These are phyloP conservation scores for Filosporella fistucella DNA, from an alignment of 495 filamentous ascomycete species.

Conservation along the genomic window DNA sequence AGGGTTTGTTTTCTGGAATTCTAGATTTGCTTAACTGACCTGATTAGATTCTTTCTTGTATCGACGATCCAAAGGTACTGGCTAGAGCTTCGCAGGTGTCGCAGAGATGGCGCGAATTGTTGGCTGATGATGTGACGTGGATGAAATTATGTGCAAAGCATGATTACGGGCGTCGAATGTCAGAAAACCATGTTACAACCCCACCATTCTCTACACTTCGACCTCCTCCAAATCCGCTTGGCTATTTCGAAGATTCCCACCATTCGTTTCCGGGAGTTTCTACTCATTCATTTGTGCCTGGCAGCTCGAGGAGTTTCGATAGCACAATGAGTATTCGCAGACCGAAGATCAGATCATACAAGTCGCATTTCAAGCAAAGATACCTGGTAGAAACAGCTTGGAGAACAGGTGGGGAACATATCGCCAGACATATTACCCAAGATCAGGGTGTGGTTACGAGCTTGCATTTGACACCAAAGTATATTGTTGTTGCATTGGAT, in stretches of 20 bases:
- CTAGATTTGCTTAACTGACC: constrained; percentile 4
- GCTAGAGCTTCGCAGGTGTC: constrained; percentile 92
- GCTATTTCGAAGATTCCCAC: constrained; percentile 8
- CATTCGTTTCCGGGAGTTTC: constrained; percentile 7
- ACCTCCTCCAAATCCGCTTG: constrained; percentile 23
- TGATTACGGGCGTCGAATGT: constrained; percentile 64
- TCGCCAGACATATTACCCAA: constrained; percentile 79
- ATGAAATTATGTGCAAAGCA: constrained; percentile 94
- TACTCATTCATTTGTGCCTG: background rate
- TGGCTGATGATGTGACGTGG: constrained; percentile 97
- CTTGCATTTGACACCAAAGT: constrained; percentile 87
- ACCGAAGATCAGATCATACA: constrained; percentile 63
- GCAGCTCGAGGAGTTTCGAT: constrained; percentile 35
- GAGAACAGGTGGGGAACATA: constrained; percentile 79
- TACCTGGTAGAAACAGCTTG: constrained; percentile 97
- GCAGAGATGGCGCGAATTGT: constrained; percentile 81
- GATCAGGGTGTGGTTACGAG: constrained; percentile 97
- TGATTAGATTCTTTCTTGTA: constrained; percentile 77
- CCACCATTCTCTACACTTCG: constrained; percentile 15
- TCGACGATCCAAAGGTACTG: constrained; percentile 91
- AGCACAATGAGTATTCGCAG: constrained; percentile 21
- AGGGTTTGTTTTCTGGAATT: constrained; percentile 46
- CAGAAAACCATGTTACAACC: constrained; percentile 24
- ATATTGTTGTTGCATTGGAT: constrained; percentile 95
- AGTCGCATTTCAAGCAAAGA: constrained; percentile 94